Evolutionary conservation across 805 yeast genomes (phyloP).

Genomic region (Candida parachauliodes): DNA sequence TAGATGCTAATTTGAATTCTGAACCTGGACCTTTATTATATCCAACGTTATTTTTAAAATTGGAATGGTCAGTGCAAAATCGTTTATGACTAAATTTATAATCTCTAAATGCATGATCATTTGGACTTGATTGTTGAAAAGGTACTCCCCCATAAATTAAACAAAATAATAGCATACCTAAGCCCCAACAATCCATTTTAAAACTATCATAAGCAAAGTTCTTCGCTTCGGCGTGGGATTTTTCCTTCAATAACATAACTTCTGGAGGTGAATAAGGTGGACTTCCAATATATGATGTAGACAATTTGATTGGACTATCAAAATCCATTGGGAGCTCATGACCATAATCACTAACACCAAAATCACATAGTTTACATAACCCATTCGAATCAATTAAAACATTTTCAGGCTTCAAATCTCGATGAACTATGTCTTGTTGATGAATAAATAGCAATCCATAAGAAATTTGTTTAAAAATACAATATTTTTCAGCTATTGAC

Average conservation of each 20-base stretch:
- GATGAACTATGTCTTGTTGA: slow-evolving; percentile 62
- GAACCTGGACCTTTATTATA: slow-evolving; percentile 60
- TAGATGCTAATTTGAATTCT: slow-evolving; percentile 68
- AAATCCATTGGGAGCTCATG: slow-evolving; percentile 52
- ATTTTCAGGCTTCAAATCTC: slow-evolving; percentile 76
- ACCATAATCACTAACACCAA: slow-evolving; percentile 70
- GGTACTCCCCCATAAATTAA: slow-evolving; percentile 58
- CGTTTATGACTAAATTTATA: slow-evolving; percentile 48
- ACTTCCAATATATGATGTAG: slow-evolving; percentile 63
- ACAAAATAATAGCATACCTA: slow-evolving; percentile 66
- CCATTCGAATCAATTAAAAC: slow-evolving; percentile 58
- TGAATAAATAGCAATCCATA: slow-evolving; percentile 63
- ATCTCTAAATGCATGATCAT: slow-evolving; percentile 51
- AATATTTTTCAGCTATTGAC: slow-evolving; percentile 50
- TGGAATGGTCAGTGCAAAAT: slow-evolving; percentile 38
- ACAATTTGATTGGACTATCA: slow-evolving; percentile 32
- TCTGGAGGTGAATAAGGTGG: slow-evolving; percentile 84
- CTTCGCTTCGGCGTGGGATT: slow-evolving; percentile 27
- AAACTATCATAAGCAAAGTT: slow-evolving; percentile 57
- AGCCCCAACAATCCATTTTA: slow-evolving; percentile 68
- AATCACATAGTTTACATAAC: slow-evolving; percentile 66
- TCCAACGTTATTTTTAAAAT: slow-evolving; percentile 45
- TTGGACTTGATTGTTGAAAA: slow-evolving; percentile 49
- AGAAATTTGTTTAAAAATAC: slow-evolving; percentile 66
- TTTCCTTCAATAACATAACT: slow-evolving; percentile 50